Evolutionary conservation across 2,329 filamentous ascomycete species (phyloP), one percentile per base, ranked within the genome.

Genomic region (Cercospora beticola): DNA sequence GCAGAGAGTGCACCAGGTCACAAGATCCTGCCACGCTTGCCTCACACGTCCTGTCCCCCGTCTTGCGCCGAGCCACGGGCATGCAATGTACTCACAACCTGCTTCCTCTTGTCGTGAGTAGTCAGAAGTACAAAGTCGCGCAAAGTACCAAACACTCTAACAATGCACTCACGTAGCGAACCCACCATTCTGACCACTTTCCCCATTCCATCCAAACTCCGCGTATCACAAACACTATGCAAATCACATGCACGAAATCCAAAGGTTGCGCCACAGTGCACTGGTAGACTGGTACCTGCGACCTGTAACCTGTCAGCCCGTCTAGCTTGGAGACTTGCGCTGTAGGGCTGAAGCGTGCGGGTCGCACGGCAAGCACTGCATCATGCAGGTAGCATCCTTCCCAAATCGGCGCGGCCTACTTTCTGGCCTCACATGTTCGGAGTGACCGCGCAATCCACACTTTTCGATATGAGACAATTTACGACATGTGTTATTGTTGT

Each of bases 391-490:
- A 33, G 31, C 10, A 40, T 40, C 36, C 36, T 43, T 30, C 26
- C 14, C 30, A 10, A n/a, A 4, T 63, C 61, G 61, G 61, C 62
- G 31, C 31, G 21, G 52, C 62, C 62, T 58, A 57, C 21, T 56
- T 56, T 40, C 40, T 54, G 31, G 49, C 62, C 31, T 64, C 62
- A 57, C 31, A 54, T 63, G 12, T 63, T 40, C 61, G 61, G 61
- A 54, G 40, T n/a, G n/a, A 31, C 61, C 61, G 61, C 46, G 26
- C 18, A 21, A 62, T 49, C 59, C 4, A 40, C 30, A 26, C 36
- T 26, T n/a, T 62, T 23, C 9, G 26, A 5, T 14, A 23, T 52
- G 46, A 52, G 46, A 21, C 1, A 14, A 5, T 52, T 52, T 16
- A 5, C 5, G 12, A 52, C 46, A 21, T 52, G 21, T 23, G 9